These are phyloP conservation scores for Calonectria pseudoturangicola DNA, from an alignment of 2,329 filamentous ascomycete genomes.

Conservation along the genomic window DNA sequence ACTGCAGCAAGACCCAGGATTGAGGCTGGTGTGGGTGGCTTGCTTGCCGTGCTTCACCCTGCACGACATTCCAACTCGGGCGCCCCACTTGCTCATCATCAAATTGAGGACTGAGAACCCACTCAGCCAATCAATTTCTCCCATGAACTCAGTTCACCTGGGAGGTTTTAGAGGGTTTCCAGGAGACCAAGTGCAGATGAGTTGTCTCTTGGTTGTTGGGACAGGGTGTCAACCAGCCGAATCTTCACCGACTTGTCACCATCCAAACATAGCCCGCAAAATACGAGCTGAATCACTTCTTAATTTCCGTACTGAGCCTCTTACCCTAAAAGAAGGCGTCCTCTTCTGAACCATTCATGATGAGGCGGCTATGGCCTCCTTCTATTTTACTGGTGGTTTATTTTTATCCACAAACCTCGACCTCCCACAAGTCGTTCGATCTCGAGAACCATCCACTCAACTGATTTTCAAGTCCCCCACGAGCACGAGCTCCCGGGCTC, in stretches of 20 bases:
- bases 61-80: conserved; percentile 53
- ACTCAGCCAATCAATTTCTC: conserved; percentile 45
- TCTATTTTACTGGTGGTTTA: background rate
- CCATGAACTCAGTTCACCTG: conserved; percentile 25
- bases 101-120: conserved; percentile 43
- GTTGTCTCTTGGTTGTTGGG: conserved; percentile 15
- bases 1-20: conserved; percentile 33
- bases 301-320: background rate
- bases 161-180: conserved; percentile 18
- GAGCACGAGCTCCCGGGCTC: background rate
- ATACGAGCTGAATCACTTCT: background rate
- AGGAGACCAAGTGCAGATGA: background rate
- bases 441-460: background rate
- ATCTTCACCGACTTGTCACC: conserved; percentile 45
- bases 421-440: too few species aligned
- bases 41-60: conserved; percentile 48
- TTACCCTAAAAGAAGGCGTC: background rate
- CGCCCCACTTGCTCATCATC: conserved; percentile 52
- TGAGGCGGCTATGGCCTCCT: too few species aligned
- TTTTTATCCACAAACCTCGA: background rate
- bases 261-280: background rate
- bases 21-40: conserved; percentile 43
- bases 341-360: too few species aligned
- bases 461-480: background rate
- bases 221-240: conserved; percentile 44